These are phyloP conservation scores for Hypoxylon cercidicola DNA, from an alignment of 495 filamentous ascomycete species.

Conservation along the genomic window DNA sequence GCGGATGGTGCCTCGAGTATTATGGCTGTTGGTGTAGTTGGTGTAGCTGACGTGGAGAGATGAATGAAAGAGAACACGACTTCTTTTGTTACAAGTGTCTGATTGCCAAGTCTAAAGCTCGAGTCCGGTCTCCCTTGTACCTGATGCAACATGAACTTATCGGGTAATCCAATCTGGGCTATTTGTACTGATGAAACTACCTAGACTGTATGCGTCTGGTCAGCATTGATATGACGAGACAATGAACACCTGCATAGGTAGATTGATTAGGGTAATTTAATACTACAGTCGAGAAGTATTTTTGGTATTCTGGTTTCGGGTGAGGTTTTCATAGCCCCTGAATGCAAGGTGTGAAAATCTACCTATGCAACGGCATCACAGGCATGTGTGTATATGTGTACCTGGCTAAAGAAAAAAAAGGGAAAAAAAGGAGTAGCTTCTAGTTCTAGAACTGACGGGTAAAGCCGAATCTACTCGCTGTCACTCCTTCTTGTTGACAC, in stretches of 20 bases:
- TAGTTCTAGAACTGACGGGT: slow-evolving; percentile 30
- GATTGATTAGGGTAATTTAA: neutral
- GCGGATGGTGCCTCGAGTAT: slow-evolving; percentile 3
- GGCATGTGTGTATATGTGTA: slow-evolving; percentile 31
- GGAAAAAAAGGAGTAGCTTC: slow-evolving; percentile 33
- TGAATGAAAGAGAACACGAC: slow-evolving; percentile 5
- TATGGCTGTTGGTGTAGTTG: slow-evolving; percentile 2
- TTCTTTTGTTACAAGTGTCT: slow-evolving; percentile 25
- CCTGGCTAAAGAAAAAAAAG: too few species aligned
- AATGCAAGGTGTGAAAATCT: slow-evolving; percentile 11
- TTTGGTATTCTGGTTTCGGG: neutral
- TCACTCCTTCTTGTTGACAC: slow-evolving; percentile 21
- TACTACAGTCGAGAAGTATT: neutral
- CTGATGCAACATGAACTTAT: slow-evolving; percentile 10
- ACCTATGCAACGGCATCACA: slow-evolving; percentile 1
- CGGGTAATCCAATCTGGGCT: neutral
- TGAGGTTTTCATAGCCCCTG: slow-evolving; percentile 10
- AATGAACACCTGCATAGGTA: slow-evolving; percentile 13
- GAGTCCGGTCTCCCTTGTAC: slow-evolving; percentile 6
- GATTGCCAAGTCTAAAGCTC: neutral
- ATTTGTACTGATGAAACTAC: neutral
- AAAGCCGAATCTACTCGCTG: slow-evolving; percentile 35
- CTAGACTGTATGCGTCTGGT: slow-evolving; percentile 6
- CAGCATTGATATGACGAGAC: neutral
- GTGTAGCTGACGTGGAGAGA: slow-evolving; percentile 23